Evolutionary conservation across 1,139 yeast species (phyloP), one percentile per base, ranked within the genome.

Genomic region (Blastobotrys apis): DNA sequence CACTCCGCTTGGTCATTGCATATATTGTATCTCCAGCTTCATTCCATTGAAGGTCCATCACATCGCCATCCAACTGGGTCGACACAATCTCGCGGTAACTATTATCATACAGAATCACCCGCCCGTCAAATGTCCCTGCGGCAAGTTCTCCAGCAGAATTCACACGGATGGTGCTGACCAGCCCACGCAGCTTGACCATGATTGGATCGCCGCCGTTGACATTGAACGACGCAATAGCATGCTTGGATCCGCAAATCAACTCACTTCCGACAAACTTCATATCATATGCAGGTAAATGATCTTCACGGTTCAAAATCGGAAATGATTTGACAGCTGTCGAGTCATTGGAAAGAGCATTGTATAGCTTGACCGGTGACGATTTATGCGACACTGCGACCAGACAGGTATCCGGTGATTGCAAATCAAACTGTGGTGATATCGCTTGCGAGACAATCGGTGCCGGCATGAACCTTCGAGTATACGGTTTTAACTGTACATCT

Each of bases 361-460:
- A 41, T 27, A 65, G 43, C 36, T 53, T 56, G 37, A 65, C 45
- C 0, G 69, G 69, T 6, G 54, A 37, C 12, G 59, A 54, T n/a
- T 53, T 47, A 2, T 54, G 53, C 1, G 63, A 52, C 0, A 60
- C 48, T 0, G 62, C 49, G 0, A 50, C 34, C 1, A 55, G 51
- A 37, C 60, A 53, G 1, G 50, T 40, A 0, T 57, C 6, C 30
- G 46, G 43, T 15, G 48, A 47, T 5, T 30, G 40, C 50, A 62
- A 21, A 48, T 34, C 2, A 58, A 60, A 56, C 5, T 39, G 34
- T 1, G 67, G 66, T 30, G 56, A 59, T 3, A 58, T 16, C 2
- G 52, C 50, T n/a, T 52, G 47, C 2, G 60, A 41, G 5, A 53
- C 46, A 19, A 60, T 48, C 3, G 62, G 58, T 5, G 52, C 43